Evolutionary conservation across 352 stramenopile genomes (phyloP), one percentile per base, ranked within the genome.

Genomic region (Sclerospora graminicola): DNA sequence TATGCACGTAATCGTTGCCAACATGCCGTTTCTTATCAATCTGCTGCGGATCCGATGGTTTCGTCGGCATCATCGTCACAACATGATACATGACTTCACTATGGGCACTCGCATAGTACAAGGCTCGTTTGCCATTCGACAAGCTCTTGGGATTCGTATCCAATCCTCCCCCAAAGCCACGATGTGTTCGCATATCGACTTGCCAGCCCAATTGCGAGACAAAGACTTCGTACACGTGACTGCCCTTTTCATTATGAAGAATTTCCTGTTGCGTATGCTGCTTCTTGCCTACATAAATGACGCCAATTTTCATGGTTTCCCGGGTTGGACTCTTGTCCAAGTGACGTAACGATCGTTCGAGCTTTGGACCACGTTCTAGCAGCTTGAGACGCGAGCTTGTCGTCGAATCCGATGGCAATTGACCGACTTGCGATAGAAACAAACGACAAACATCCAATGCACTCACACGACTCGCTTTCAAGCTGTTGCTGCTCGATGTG

Each of bases 21-120:
- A 93, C 82, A 38, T 93, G 82, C 10, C 82, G 68, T 61, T 93
- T 93, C 55, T 93, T 93, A 45, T 93, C 82, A 41, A 93, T 93
- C 45, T 93, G 82, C 58, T 93, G 79, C 8, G 64, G 64, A 32
- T 93, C 82, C 8, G 60, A 65, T 1, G 67, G 36, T 41, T 89
- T 89, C 3, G 82, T 91, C 5, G 79, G 79, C 79, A 93, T 93
- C 71, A 75, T 90, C 11, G 79, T 91, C 28, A 93, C 77, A 11
- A 93, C 73, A 38, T 93, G 82, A 50, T 88, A 93, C 41, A 88
- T 67, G n/a, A 93, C 70, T 58, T 93, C 82, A 41, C 71, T 84
- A 49, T 88, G 78, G 37, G 72, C 83, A 15, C 68, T 86, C 4
- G 82, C 75, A 43, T 83, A 93, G 48, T 93, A 93, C 11, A 91